phyloP scores from a whole-genome alignment of 208 protist genomes.

The Blechomonas ayalai region DNA sequence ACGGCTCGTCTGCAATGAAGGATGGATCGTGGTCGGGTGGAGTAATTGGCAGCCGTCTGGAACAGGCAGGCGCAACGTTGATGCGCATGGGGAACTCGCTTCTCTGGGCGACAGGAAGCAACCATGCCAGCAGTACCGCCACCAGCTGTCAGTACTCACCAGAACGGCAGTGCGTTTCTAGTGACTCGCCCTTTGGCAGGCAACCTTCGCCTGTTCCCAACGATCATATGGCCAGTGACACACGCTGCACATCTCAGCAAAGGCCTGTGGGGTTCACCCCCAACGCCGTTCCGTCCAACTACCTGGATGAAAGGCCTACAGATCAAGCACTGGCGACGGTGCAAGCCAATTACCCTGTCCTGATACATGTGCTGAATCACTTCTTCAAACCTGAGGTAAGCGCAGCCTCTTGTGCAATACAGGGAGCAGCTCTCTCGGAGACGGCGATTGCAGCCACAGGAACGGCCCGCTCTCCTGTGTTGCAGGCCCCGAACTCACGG shows the following conservation, averaged over 20 bases:
- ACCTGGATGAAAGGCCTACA: constrained; percentile 39
- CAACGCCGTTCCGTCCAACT: constrained; percentile 43
- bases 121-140: too few species aligned
- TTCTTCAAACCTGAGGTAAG: constrained; percentile 6
- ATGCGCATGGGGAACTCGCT: too few species aligned
- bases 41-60: constrained; percentile 12
- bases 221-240: too few species aligned
- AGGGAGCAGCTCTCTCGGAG: too few species aligned
- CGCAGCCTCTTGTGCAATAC: neutral
- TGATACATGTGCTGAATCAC: constrained; percentile 24
- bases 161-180: too few species aligned
- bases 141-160: too few species aligned
- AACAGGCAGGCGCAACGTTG: too few species aligned
- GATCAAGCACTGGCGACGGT: constrained; percentile 14
- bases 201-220: too few species aligned
- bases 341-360: constrained; percentile 26
- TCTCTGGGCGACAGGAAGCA: too few species aligned
- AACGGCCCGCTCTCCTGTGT: constrained; percentile 11
- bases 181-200: too few species aligned
- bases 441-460: too few species aligned
- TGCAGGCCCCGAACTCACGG: constrained; percentile 11
- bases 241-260: neutral
- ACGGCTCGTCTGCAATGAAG: constrained; percentile 4
- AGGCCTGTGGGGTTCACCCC: constrained; percentile 24
- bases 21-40: constrained; percentile 1